Conservation (phyloP, 2,329 filamentous ascomycete genomes). For the Onygena corvina region DNA sequence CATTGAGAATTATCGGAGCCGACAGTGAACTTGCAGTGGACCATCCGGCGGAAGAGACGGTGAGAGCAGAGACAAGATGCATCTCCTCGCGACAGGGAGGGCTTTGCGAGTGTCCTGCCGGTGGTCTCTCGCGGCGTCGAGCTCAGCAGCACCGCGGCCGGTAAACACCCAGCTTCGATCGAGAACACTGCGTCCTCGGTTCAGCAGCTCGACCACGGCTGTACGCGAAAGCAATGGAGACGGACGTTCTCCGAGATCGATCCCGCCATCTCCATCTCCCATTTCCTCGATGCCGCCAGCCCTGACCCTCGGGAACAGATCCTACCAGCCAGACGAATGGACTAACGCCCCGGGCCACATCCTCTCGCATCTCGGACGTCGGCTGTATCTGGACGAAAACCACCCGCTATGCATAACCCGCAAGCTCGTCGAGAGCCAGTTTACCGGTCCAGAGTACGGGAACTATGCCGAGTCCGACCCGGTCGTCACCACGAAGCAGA, state of each 20-base stretch:
- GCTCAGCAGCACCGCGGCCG: not conserved
- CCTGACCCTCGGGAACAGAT: not conserved
- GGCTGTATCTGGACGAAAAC: conserved; percentile 78
- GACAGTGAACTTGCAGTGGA: not conserved
- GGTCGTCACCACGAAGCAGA: conserved; percentile 71
- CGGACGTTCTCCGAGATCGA: not conserved
- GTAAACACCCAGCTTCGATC: not conserved
- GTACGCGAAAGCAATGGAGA: not conserved
- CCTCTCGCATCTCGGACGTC: conserved; percentile 58
- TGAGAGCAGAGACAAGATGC: conserved; percentile 21
- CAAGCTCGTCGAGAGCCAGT: conserved; percentile 81
- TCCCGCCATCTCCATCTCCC: not conserved
- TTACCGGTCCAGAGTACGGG: conserved; percentile 58
- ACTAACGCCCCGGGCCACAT: conserved; percentile 74
- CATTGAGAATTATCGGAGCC: not conserved
- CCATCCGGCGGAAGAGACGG: not conserved
- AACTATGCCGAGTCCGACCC: conserved; percentile 70
- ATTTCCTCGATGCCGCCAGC: not conserved
- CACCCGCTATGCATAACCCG: conserved; percentile 87
- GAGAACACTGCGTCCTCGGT: conserved; percentile 15
- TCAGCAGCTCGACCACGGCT: conserved; percentile 26
- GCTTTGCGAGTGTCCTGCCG: conserved; percentile 28
- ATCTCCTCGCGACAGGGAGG: conserved; percentile 30
- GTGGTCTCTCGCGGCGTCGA: conserved; percentile 22
- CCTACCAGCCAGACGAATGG: conserved; percentile 54